phyloP scores from a whole-genome alignment of 169 alveolate species.

The Cystoisospora suis region DNA sequence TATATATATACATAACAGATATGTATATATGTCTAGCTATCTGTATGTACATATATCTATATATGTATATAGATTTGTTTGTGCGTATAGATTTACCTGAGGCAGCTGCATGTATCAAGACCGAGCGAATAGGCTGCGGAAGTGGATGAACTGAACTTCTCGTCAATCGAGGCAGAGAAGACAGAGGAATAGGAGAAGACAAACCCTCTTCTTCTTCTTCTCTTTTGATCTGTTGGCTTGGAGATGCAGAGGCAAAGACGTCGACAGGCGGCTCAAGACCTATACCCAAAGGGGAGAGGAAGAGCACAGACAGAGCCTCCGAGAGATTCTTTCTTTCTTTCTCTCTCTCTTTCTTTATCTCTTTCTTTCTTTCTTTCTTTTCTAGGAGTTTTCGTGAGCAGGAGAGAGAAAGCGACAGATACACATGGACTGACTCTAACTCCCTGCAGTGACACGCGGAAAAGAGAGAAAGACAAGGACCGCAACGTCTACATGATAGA shows the following conservation, averaged over 20 bases:
- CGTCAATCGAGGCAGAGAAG: not conserved
- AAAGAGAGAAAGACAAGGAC: not conserved
- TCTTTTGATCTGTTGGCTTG: no score
- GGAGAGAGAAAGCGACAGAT: not conserved
- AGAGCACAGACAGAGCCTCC: not conserved
- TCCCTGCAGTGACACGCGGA: not conserved
- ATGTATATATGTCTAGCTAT: no score
- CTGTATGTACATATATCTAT: not conserved
- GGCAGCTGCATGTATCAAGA: conserved; percentile 12
- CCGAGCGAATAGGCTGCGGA: not conserved
- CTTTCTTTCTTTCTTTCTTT: no score
- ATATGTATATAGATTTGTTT: not conserved
- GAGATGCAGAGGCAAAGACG: no score
- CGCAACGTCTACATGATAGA: not conserved
- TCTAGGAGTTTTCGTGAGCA: not conserved
- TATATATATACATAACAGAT: no score
- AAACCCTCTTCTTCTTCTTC: not conserved
- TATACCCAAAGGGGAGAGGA: not conserved
- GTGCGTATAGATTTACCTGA: not conserved
- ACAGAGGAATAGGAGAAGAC: no score
- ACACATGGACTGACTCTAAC: not conserved
- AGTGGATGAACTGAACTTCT: no score
- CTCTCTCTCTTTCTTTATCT: no score
- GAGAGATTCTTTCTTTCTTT: no score
- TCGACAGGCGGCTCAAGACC: not conserved